Evolutionary conservation across 164 flowering plant genomes (phyloP).

Genomic region (Brasenia schreberi): DNA sequence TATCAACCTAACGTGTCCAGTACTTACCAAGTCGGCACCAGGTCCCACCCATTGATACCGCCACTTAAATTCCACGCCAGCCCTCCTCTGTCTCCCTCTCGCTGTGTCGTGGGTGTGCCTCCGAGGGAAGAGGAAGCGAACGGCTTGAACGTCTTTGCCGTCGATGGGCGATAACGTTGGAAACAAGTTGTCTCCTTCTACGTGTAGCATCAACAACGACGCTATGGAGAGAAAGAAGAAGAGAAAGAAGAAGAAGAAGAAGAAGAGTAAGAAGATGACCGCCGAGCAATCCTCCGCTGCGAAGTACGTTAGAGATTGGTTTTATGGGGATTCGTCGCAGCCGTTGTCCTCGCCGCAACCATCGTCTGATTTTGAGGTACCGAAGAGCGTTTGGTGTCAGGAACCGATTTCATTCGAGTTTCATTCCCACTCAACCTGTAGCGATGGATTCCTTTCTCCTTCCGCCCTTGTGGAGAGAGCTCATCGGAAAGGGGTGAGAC

Average conservation of each 20-base stretch:
- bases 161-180: too few relatives aligned
- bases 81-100: too few relatives aligned
- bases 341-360: constrained; percentile 7
- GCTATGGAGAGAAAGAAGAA: constrained; percentile 14
- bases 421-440: constrained; percentile 75
- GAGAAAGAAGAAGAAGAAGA: constrained; percentile 43
- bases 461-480: constrained; percentile 84
- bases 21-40: too few relatives aligned
- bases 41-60: too few relatives aligned
- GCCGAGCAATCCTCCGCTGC: constrained; percentile 46
- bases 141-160: too few relatives aligned
- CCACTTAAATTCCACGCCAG: too few relatives aligned
- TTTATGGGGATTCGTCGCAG: constrained; percentile 22
- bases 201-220: background rate
- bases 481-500: constrained; percentile 74
- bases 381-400: constrained; percentile 6
- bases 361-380: constrained; percentile 28
- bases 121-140: too few relatives aligned
- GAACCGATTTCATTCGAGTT: constrained; percentile 66
- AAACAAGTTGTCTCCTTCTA: too few relatives aligned
- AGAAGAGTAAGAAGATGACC: constrained; percentile 50
- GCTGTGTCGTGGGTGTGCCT: too few relatives aligned
- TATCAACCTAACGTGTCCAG: too few relatives aligned
- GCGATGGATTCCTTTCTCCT: constrained; percentile 92
- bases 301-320: constrained; percentile 64